These are phyloP conservation scores for Puccinellia tenuiflora DNA, from an alignment of 176 grass and related monocot genomes.

Conservation along the genomic window DNA sequence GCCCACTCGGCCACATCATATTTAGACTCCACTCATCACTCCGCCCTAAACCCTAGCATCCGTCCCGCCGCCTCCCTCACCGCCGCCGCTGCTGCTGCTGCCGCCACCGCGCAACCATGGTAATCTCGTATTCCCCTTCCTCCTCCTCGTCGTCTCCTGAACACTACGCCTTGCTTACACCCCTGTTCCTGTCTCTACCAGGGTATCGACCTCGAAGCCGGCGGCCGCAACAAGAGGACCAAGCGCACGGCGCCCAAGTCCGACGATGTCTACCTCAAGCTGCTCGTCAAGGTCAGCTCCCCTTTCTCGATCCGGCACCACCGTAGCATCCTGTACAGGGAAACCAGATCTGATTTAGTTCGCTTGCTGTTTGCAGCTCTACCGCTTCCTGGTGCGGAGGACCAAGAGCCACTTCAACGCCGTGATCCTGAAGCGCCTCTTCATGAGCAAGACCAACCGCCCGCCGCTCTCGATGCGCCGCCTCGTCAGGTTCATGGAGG, in stretches of 20 bases:
- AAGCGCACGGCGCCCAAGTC: slow-evolving; percentile 66
- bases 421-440: slow-evolving; percentile 73
- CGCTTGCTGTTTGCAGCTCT: slow-evolving; percentile 32
- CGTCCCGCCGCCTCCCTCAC: neutral
- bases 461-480: slow-evolving; percentile 69
- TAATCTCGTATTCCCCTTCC: neutral
- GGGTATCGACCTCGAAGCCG: slow-evolving; percentile 67
- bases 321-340: neutral
- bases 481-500: slow-evolving; percentile 66
- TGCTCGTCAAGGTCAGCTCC: slow-evolving; percentile 53
- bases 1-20: neutral
- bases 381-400: slow-evolving; percentile 75
- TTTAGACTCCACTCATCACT: slow-evolving; percentile 7
- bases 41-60: slow-evolving; percentile 32
- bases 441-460: slow-evolving; percentile 86
- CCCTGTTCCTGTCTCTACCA: neutral
- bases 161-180: neutral
- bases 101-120: slow-evolving; percentile 16
- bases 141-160: neutral
- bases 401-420: slow-evolving; percentile 75
- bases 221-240: slow-evolving; percentile 72
- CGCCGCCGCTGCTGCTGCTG: neutral
- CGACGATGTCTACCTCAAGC: slow-evolving; percentile 75
- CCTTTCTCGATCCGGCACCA: neutral
- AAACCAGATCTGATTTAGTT: neutral